phyloP scores from a whole-genome alignment of 2,329 filamentous ascomycete genomes.

The Stagonosporopsis chrysanthemi region DNA sequence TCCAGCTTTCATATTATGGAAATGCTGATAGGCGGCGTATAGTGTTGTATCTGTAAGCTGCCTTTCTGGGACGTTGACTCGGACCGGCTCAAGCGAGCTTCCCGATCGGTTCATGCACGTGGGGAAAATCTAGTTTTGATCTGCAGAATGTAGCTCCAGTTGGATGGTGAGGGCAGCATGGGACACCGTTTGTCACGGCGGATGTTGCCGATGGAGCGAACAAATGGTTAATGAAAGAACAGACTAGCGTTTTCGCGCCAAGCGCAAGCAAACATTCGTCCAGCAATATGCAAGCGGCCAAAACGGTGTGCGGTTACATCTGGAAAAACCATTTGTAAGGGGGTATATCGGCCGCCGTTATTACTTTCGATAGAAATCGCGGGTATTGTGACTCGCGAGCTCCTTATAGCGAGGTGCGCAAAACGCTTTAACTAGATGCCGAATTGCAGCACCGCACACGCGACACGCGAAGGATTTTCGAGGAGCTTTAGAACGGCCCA shows the following conservation, averaged over 20 bases:
- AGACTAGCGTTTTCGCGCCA: background rate
- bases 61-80: constrained; percentile 1
- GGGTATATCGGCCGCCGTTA: background rate
- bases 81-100: constrained; percentile 11
- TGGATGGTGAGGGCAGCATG: constrained; percentile 4
- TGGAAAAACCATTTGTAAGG: background rate
- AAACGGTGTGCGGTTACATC: background rate
- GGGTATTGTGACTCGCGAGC: constrained; percentile 2
- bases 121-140: constrained; percentile 2
- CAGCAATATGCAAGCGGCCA: background rate
- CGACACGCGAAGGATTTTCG: constrained; percentile 11
- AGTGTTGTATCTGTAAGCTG: constrained; percentile 12
- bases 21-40: constrained; percentile 18
- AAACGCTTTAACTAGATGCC: constrained; percentile 1
- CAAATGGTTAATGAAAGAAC: background rate
- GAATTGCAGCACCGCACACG: background rate
- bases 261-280: background rate
- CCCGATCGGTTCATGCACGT: constrained; percentile 10
- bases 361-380: constrained; percentile 3
- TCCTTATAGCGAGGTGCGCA: constrained; percentile 4
- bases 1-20: constrained; percentile 1
- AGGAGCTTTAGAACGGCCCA: constrained; percentile 9
- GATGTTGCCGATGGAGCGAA: constrained; percentile 6
- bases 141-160: constrained; percentile 6
- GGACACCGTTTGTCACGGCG: constrained; percentile 1